Percentiles rank a stretch among this genome's conserved stretches.
Conservation (phyloP, 2,329 filamentous ascomycete genomes). For the Keithomyces neogunnii region DNA sequence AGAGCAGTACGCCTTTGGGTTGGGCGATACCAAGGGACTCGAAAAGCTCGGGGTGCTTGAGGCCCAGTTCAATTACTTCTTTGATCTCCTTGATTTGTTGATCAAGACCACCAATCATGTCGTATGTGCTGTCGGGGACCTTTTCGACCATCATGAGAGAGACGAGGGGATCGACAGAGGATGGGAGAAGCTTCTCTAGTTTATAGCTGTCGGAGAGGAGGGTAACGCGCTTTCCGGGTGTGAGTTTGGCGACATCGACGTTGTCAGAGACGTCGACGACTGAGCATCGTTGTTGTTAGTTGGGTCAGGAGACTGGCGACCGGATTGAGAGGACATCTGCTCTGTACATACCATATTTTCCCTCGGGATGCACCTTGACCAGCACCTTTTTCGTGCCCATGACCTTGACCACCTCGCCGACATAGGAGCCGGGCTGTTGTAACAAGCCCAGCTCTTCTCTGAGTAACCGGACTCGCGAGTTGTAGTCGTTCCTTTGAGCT, state of each 20-base stretch:
- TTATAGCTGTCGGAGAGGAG: constrained; percentile 97
- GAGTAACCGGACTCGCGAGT: constrained; percentile 89
- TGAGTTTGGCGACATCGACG: constrained; percentile 93
- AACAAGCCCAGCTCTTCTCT: constrained; percentile 91
- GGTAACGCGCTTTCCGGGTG: constrained; percentile 93
- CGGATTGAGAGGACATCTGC: background rate
- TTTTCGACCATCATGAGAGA: constrained; percentile 99
- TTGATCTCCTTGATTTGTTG: constrained; percentile 99
- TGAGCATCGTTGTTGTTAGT: constrained; percentile 25
- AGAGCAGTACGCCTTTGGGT: constrained; percentile 93
- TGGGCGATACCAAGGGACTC: constrained; percentile 98
- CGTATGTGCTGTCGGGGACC: constrained; percentile 98
- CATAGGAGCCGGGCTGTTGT: constrained; percentile 96
- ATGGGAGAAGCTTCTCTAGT: constrained; percentile 96
- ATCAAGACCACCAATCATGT: constrained; percentile 98
- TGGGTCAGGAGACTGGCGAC: background rate
- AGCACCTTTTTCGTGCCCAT: constrained; percentile 99
- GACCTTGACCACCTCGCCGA: constrained; percentile 99
- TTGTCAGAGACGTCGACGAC: constrained; percentile 93
- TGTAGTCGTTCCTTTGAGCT: constrained; percentile 98
- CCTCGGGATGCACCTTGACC: constrained; percentile 97
- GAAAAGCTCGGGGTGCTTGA: constrained; percentile 97
- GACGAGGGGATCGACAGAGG: constrained; percentile 94
- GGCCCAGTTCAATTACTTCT: constrained; percentile 95
- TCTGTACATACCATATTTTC: constrained; percentile 77